Evolutionary conservation across 1,284 basidiomycete species (phyloP), one percentile per base, ranked within the genome.

Genomic region (Hymenochaete sp.): DNA sequence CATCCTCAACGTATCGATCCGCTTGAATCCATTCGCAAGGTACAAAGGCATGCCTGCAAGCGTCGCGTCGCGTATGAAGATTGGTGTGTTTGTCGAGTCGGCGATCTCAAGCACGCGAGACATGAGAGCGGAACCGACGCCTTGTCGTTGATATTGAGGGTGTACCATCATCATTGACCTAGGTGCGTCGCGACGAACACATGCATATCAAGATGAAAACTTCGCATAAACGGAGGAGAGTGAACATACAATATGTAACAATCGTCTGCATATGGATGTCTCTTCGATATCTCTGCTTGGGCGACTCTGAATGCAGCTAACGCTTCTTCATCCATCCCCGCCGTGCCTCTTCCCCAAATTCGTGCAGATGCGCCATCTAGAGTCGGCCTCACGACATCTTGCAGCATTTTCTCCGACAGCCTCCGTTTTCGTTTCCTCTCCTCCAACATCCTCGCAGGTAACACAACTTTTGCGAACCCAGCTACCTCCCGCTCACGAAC

Each of bases 91-190:
- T n/a, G n/a, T n/a, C n/a, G n/a, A n/a, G n/a, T n/a, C n/a, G n/a
- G n/a, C n/a, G n/a, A n/a, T n/a, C n/a, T n/a, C n/a, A n/a, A n/a
- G n/a, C n/a, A n/a, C n/a, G n/a, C n/a, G n/a, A n/a, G n/a, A n/a
- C n/a, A n/a, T n/a, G n/a, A 49, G 24, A 4, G 47, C 47, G 11
- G 42, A 40, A 26, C 47, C 47, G 8, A 45, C 22, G 1, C 47
- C 47, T 16, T 32, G 38, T 21, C 28, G 18, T 21, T 49, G 47
- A 14, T 33, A 44, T 9, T 14, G 13, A 8, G 47, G 47, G 13
- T 49, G 47, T 7, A 44, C 42, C 9, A 25, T 5, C 11, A 22
- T 16, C 31, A 32, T 5, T 27, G 19, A 18, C 9, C 10, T 31
- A 14, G 22, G 22, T 16, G 5, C 16, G 14, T 26, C 19, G 11